A percentile compares a stretch with the other conserved stretches of the same genome.
These are phyloP conservation scores for Drosera capensis DNA, from an alignment of 148 eudicot species.

Conservation along the genomic window DNA sequence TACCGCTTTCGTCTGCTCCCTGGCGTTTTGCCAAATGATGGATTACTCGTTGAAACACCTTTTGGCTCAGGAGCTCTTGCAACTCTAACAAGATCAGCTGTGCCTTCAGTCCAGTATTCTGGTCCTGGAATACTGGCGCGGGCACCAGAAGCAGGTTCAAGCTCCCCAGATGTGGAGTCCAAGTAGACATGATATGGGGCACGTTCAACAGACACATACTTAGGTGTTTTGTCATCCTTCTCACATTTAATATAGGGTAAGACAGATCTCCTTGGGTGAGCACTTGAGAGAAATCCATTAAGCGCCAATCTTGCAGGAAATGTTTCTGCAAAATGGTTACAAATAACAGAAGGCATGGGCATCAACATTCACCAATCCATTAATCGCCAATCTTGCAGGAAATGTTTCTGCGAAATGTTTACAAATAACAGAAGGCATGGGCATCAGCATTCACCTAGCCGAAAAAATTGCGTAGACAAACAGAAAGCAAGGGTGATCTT, in stretches of 20 bases:
- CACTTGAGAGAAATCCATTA: constrained; percentile 16
- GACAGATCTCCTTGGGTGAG: constrained; percentile 19
- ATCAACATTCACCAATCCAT: background rate
- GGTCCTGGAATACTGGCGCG: constrained; percentile 92
- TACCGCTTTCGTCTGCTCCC: constrained; percentile 77
- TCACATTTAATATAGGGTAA: constrained; percentile 44
- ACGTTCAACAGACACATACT: constrained; percentile 67
- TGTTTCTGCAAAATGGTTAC: constrained; percentile 39
- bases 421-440: constrained; percentile 7
- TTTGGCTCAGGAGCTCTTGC: constrained; percentile 79
- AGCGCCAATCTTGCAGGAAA: constrained; percentile 22
- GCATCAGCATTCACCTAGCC: constrained; percentile 1
- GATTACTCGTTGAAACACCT: constrained; percentile 49
- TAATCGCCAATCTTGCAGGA: constrained; percentile 20
- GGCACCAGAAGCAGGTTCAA: constrained; percentile 98
- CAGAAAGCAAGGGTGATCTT: no score
- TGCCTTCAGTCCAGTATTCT: constrained; percentile 98
- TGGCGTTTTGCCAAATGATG: constrained; percentile 78
- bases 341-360: constrained; percentile 4
- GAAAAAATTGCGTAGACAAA: no score
- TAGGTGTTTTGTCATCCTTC: constrained; percentile 33
- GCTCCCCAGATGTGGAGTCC: constrained; percentile 82
- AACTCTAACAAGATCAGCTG: constrained; percentile 71
- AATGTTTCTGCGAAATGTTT: constrained; percentile 29
- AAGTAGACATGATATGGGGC: constrained; percentile 69